Conservation (phyloP, 2,329 filamentous ascomycete species). For the Penicillium nordicum region DNA sequence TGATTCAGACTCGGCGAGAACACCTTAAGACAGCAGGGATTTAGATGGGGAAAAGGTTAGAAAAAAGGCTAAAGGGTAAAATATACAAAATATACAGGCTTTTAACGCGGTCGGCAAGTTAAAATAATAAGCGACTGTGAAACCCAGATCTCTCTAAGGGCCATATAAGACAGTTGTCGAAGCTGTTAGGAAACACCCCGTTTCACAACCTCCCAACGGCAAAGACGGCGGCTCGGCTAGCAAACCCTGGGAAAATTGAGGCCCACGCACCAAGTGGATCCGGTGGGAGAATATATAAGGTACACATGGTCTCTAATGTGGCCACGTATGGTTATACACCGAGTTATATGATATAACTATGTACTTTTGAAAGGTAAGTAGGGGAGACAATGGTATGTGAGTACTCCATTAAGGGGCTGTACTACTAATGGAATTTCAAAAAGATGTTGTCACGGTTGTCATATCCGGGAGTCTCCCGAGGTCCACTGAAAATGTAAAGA, state of each 20-base stretch:
- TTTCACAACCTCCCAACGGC: conserved; percentile 20
- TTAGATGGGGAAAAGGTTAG: neutral
- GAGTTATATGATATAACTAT: neutral
- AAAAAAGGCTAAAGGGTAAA: neutral
- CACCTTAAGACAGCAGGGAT: neutral
- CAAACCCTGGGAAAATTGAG: conserved; percentile 11
- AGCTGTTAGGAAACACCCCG: neutral
- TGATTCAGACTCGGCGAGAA: neutral
- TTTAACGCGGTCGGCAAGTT: conserved; percentile 7
- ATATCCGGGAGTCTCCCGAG: neutral
- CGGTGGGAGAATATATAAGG: neutral
- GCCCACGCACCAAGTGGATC: conserved; percentile 11
- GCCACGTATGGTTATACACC: neutral
- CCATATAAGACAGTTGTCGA: neutral
- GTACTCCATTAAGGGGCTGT: neutral
- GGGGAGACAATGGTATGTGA: neutral
- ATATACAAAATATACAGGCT: neutral
- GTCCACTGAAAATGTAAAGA: neutral
- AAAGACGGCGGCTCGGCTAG: conserved; percentile 23
- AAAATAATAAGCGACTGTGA: conserved; percentile 13
- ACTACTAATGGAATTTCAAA: neutral
- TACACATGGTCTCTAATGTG: neutral
- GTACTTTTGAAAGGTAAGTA: neutral
- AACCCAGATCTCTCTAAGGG: conserved; percentile 7
- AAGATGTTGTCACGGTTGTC: neutral